phyloP scores from a whole-genome alignment of 2,329 filamentous ascomycete species.

The Ophiosphaerella narmari region DNA sequence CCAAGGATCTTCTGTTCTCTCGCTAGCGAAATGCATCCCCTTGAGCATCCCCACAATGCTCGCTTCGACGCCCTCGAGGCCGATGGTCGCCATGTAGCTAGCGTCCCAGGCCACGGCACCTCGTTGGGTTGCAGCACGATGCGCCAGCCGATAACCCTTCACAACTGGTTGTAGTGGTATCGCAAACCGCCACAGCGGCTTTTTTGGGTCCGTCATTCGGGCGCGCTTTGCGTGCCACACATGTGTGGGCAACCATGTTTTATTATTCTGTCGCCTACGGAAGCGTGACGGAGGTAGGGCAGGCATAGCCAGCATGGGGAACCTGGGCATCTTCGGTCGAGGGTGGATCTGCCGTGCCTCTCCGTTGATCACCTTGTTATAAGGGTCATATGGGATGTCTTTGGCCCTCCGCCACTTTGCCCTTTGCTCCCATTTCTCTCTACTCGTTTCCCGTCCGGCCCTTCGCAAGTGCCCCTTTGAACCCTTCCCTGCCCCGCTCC shows the following conservation, averaged over 20 bases:
- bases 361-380: conserved; percentile 23
- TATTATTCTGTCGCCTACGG: conserved; percentile 81
- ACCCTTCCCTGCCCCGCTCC: conserved; percentile 59
- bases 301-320: conserved; percentile 72
- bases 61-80: conserved; percentile 68
- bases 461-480: conserved; percentile 62
- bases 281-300: conserved; percentile 70
- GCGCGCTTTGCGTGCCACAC: conserved; percentile 92
- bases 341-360: conserved; percentile 6
- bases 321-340: conserved; percentile 53
- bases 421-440: conserved; percentile 64
- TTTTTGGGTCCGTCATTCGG: conserved; percentile 78
- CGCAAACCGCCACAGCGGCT: conserved; percentile 88
- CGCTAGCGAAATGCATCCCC: conserved; percentile 62
- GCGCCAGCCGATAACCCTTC: conserved; percentile 87
- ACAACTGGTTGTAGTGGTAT: conserved; percentile 83
- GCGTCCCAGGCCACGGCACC: conserved; percentile 89
- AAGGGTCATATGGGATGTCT: conserved; percentile 28
- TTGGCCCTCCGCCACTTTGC: conserved; percentile 50
- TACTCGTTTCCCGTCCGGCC: conserved; percentile 75
- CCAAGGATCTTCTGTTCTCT: conserved; percentile 61
- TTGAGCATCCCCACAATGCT: conserved; percentile 70
- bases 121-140: conserved; percentile 74
- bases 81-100: conserved; percentile 90
- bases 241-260: conserved; percentile 95